Percentiles rank a stretch among this genome's conserved stretches.
These are phyloP conservation scores for Chenopodium album DNA, from an alignment of 148 eudicot species.

Conservation along the genomic window DNA sequence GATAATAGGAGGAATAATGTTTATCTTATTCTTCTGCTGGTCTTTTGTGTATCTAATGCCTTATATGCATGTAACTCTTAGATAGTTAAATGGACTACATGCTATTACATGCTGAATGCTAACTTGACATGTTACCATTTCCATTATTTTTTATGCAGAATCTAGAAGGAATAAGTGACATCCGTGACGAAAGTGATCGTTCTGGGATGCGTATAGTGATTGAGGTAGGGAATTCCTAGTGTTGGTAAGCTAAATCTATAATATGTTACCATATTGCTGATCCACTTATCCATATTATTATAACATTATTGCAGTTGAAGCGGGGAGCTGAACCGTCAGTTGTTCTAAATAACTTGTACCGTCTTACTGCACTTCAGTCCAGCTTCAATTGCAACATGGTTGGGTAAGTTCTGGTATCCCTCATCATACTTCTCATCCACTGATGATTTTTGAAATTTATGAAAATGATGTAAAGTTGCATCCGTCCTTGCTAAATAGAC, in stretches of 20 bases:
- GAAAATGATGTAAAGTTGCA: background rate
- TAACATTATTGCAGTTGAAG: slow-evolving; percentile 72
- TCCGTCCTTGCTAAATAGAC: slow-evolving; percentile 1
- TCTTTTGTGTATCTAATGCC: background rate
- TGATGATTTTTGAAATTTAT: background rate
- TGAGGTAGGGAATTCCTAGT: slow-evolving; percentile 51
- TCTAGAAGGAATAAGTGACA: slow-evolving; percentile 93
- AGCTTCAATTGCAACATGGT: slow-evolving; percentile 99
- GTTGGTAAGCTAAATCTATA: background rate
- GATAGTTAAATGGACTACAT: background rate
- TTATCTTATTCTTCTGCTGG: background rate
- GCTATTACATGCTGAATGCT: background rate
- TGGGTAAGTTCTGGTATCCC: slow-evolving; percentile 54
- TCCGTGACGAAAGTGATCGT: slow-evolving; percentile 99
- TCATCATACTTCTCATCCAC: background rate
- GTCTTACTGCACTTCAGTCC: slow-evolving; percentile 86
- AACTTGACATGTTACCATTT: background rate
- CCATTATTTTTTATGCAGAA: slow-evolving; percentile 38
- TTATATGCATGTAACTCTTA: background rate
- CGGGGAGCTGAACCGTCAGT: slow-evolving; percentile 87
- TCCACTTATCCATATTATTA: slow-evolving; percentile 6
- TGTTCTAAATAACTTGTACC: slow-evolving; percentile 86
- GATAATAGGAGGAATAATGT: background rate
- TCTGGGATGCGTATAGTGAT: slow-evolving; percentile 96
- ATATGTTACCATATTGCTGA: background rate